These are phyloP conservation scores for Colletotrichum liaoningense DNA, from an alignment of 2,329 filamentous ascomycete species.

Conservation along the genomic window DNA sequence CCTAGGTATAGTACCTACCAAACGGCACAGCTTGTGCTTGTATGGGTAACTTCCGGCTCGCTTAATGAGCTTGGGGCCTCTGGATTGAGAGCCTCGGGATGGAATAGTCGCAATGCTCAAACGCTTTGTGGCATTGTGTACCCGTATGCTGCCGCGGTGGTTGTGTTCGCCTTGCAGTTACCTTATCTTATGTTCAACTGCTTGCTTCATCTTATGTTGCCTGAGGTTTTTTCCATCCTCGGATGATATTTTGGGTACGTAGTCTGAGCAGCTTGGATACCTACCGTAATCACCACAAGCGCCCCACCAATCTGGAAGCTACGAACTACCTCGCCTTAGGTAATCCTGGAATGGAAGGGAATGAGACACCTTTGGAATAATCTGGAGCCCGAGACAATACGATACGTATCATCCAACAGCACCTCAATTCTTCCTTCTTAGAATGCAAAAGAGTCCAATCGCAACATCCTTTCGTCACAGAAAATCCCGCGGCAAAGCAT, in stretches of 20 bases:
- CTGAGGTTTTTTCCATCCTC: neutral
- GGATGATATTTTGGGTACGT: neutral
- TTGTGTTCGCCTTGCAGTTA: neutral
- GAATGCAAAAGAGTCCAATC: neutral
- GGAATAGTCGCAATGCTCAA: neutral
- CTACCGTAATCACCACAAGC: conserved; percentile 1
- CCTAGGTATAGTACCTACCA: neutral
- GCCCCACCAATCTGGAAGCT: neutral
- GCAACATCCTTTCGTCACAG: neutral
- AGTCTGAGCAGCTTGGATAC: neutral
- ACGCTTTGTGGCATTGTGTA: neutral
- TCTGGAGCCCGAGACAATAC: neutral
- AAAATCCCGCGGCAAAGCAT: neutral
- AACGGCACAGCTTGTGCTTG: neutral
- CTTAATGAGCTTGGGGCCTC: neutral
- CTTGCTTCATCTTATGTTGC: neutral
- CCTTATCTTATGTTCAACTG: neutral
- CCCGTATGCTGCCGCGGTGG: neutral
- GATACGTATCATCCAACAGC: neutral
- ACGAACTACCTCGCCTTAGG: neutral
- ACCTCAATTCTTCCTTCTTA: neutral
- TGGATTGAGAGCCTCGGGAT: neutral
- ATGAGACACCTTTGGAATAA: neutral
- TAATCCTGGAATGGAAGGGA: neutral
- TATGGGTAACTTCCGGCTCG: neutral